Percentiles rank a stretch among this genome's conserved stretches.
These are phyloP conservation scores for Botrytis fabae DNA, from an alignment of 2,329 filamentous ascomycete genomes.

Conservation along the genomic window DNA sequence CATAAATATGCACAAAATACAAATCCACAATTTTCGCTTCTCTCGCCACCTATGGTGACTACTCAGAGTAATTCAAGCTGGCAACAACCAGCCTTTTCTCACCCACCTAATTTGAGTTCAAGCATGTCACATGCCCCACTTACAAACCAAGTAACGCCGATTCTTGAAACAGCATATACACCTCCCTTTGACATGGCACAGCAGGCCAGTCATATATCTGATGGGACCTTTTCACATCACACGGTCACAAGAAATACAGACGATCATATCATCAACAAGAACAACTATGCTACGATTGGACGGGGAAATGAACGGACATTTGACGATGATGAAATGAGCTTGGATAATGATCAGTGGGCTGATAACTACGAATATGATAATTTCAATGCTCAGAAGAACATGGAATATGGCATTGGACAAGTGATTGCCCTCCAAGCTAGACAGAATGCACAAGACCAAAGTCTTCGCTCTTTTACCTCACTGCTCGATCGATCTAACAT, in stretches of 20 bases:
- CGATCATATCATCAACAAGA: not conserved
- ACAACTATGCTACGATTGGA: not conserved
- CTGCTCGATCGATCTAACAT: conserved; percentile 48
- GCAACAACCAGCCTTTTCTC: conserved; percentile 12
- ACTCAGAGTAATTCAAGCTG: conserved; percentile 8
- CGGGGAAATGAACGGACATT: conserved; percentile 41
- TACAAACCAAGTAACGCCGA: not conserved
- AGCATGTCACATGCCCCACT: not conserved
- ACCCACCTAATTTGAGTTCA: not conserved
- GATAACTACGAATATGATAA: conserved; percentile 45
- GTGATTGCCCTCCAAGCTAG: conserved; percentile 37
- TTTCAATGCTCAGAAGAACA: conserved; percentile 27
- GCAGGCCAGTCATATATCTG: not conserved
- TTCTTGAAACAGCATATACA: not conserved
- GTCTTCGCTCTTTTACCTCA: conserved; percentile 49
- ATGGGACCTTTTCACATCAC: not conserved
- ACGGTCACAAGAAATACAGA: not conserved
- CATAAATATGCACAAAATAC: conserved; percentile 5
- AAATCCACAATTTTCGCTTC: conserved; percentile 8
- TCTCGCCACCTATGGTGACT: not conserved
- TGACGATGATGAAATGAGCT: conserved; percentile 25
- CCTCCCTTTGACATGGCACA: conserved; percentile 6
- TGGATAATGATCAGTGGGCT: conserved; percentile 41
- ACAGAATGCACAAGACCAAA: conserved; percentile 39
- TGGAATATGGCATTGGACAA: conserved; percentile 5